These are phyloP conservation scores for Phytopythium delawarense DNA, from an alignment of 352 stramenopile genomes.

Conservation along the genomic window DNA sequence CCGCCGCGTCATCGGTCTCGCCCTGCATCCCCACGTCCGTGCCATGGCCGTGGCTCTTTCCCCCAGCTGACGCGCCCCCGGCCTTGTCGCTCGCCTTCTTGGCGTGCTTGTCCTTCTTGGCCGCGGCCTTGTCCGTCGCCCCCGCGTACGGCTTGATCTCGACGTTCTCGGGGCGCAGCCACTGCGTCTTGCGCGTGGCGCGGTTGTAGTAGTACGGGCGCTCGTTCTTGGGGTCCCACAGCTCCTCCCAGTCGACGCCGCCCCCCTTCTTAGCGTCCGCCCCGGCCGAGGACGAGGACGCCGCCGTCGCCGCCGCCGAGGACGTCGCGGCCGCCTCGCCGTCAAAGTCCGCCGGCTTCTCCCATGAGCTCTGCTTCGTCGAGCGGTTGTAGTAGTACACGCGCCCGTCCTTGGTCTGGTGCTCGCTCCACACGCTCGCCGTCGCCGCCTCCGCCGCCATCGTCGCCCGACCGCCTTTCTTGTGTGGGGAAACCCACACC, in stretches of 20 bases:
- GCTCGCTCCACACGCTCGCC: slow-evolving; percentile 72
- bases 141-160: slow-evolving; percentile 67
- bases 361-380: slow-evolving; percentile 87
- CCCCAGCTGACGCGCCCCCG: not conserved
- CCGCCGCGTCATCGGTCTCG: slow-evolving; percentile 2
- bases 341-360: slow-evolving; percentile 78
- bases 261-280: slow-evolving; percentile 15
- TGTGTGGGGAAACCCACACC: not conserved
- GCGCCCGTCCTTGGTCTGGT: slow-evolving; percentile 82
- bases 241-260: slow-evolving; percentile 69
- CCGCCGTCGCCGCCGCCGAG: not conserved
- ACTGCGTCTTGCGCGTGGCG: slow-evolving; percentile 74
- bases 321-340: slow-evolving; percentile 23
- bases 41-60: not conserved
- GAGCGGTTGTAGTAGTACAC: slow-evolving; percentile 88
- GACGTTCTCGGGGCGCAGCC: slow-evolving; percentile 69
- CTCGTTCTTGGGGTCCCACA: slow-evolving; percentile 85
- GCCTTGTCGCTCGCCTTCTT: slow-evolving; percentile 18
- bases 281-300: not conserved
- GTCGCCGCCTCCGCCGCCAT: slow-evolving; percentile 7
- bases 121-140: slow-evolving; percentile 6
- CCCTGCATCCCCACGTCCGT: not conserved
- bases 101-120: slow-evolving; percentile 13
- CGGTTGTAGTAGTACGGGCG: slow-evolving; percentile 87
- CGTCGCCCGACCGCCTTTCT: not conserved